Percentiles rank a stretch among this genome's conserved stretches.
Evolutionary conservation across 2,329 filamentous ascomycete species (phyloP).

Genomic region (Aspergillus luchuensis): DNA sequence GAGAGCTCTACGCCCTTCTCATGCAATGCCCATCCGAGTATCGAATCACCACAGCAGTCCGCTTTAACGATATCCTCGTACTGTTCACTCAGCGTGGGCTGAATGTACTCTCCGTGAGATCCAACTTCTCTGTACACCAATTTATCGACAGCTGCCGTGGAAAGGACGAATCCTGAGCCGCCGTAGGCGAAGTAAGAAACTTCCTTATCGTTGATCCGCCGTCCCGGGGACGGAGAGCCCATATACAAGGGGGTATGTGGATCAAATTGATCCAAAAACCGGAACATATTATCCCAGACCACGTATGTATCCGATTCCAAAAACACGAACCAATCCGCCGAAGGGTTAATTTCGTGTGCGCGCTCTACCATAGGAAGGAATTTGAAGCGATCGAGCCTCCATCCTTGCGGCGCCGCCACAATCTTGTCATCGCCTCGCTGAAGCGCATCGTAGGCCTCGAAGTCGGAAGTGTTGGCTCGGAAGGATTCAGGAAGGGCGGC

Average conservation of each 20-base stretch:
- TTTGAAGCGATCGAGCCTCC: conserved; percentile 61
- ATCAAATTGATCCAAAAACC: conserved; percentile 53
- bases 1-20: conserved; percentile 49
- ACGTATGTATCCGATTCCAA: conserved; percentile 59
- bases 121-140: conserved; percentile 31
- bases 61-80: conserved; percentile 47
- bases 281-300: conserved; percentile 50
- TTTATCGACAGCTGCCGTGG: conserved; percentile 48
- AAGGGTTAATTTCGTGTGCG: conserved; percentile 50
- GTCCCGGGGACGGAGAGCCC: conserved; percentile 52
- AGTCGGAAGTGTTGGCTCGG: conserved; percentile 38
- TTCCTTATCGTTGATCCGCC: conserved; percentile 16
- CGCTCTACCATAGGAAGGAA: conserved; percentile 59
- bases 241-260: conserved; percentile 50
- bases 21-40: conserved; percentile 52
- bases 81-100: conserved; percentile 42
- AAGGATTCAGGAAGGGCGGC: conserved; percentile 49
- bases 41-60: conserved; percentile 58
- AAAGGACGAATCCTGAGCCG: conserved; percentile 52
- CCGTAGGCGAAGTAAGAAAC: conserved; percentile 52
- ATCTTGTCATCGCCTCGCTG: conserved; percentile 36
- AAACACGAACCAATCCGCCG: conserved; percentile 59
- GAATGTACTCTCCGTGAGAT: conserved; percentile 40
- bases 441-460: conserved; percentile 47
- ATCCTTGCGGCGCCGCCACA: conserved; percentile 44